Conservation (phyloP, 345 rosid genomes). For the Brassica carinata region DNA sequence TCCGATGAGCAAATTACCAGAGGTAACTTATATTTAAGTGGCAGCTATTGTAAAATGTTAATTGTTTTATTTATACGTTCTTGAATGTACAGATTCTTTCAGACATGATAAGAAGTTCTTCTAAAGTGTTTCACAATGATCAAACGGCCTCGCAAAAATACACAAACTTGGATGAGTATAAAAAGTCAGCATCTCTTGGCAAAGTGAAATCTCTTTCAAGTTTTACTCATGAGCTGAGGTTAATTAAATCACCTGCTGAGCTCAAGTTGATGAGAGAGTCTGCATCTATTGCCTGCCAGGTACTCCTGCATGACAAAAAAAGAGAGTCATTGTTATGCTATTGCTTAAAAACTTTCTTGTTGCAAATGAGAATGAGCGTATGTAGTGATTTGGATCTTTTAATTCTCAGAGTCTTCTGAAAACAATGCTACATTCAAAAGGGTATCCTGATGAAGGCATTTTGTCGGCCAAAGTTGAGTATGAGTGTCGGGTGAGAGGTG, state of each 20-base stretch:
- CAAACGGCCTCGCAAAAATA: slow-evolving; percentile 64
- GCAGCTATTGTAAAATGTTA: not conserved
- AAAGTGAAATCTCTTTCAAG: slow-evolving; percentile 65
- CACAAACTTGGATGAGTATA: slow-evolving; percentile 70
- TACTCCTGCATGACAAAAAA: slow-evolving; percentile 33
- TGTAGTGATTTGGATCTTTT: slow-evolving; percentile 25
- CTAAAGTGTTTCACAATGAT: slow-evolving; percentile 75
- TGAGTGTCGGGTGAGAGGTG: slow-evolving; percentile 90
- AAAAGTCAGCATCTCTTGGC: slow-evolving; percentile 49
- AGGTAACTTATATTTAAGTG: slow-evolving; percentile 51
- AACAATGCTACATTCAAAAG: slow-evolving; percentile 85
- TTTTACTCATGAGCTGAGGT: slow-evolving; percentile 70
- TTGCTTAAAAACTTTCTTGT: not conserved
- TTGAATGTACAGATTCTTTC: slow-evolving; percentile 74
- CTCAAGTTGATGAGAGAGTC: slow-evolving; percentile 90
- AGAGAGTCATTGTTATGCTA: not conserved
- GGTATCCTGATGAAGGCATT: slow-evolving; percentile 70
- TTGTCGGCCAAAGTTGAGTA: slow-evolving; percentile 87
- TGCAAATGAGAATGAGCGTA: not conserved
- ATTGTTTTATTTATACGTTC: not conserved
- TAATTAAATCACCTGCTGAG: slow-evolving; percentile 89
- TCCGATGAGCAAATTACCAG: slow-evolving; percentile 63
- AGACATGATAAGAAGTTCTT: slow-evolving; percentile 65
- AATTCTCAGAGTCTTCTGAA: slow-evolving; percentile 74
- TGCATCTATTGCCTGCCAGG: slow-evolving; percentile 97